Evolutionary conservation across 805 yeast genomes (phyloP).

Genomic region (Candida namnaoensis): DNA sequence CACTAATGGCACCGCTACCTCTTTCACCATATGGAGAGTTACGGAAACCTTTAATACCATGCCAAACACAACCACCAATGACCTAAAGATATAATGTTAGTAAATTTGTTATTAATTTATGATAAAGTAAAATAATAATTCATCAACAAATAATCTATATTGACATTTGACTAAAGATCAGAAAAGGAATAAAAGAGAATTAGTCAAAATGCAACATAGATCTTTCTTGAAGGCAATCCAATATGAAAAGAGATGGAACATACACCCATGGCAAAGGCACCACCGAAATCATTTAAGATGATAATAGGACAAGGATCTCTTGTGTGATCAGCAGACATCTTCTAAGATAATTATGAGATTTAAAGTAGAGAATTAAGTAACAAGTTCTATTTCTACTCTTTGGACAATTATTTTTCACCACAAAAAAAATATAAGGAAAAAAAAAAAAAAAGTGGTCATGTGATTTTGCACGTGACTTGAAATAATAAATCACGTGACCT

Average conservation of each 20-base stretch:
- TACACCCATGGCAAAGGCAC: constrained; percentile 98
- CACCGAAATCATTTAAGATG: constrained; percentile 94
- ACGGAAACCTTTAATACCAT: constrained; percentile 97
- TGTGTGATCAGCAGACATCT: constrained; percentile 90
- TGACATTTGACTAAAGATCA: no score
- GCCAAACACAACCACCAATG: constrained; percentile 98
- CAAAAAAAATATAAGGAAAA: no score
- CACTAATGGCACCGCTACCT: constrained; percentile 78
- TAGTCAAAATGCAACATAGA: no score
- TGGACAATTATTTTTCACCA: no score
- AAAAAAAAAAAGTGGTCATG: no score
- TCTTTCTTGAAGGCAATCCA: no score
- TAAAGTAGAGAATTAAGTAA: no score
- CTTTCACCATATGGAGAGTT: constrained; percentile 97
- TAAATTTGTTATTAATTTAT: background rate
- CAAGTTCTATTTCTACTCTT: no score
- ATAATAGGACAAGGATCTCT: constrained; percentile 99
- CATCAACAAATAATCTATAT: no score
- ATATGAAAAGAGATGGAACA: constrained; percentile 5
- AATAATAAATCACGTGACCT: no score
- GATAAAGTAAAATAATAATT: background rate
- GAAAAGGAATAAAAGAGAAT: no score
- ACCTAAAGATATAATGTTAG: constrained; percentile 18
- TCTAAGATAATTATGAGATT: constrained; percentile 1
- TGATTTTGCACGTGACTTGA: no score